Evolutionary conservation across 2,329 filamentous ascomycete genomes (phyloP).

Genomic region (Phialophora tarda): DNA sequence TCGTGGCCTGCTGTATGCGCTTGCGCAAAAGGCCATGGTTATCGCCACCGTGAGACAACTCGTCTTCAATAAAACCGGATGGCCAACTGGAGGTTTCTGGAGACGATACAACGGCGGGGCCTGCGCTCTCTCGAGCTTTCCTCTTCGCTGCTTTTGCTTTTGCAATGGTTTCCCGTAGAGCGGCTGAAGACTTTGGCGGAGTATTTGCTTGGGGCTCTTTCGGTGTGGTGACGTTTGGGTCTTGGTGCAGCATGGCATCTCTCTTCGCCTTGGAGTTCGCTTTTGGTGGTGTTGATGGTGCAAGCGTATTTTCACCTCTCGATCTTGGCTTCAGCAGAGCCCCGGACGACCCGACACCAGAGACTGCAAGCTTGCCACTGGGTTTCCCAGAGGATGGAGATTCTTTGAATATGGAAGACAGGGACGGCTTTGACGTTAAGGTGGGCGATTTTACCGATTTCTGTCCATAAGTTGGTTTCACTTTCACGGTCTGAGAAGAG

Average conservation of each 20-base stretch:
- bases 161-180: constrained; percentile 87
- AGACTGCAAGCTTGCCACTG: constrained; percentile 14
- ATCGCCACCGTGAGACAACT: constrained; percentile 62
- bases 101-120: not conserved
- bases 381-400: constrained; percentile 2
- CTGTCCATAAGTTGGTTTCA: constrained; percentile 19
- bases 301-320: constrained; percentile 31
- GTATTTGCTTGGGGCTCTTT: constrained; percentile 41
- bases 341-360: constrained; percentile 8
- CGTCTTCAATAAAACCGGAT: constrained; percentile 49
- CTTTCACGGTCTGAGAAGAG: constrained; percentile 22
- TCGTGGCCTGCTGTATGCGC: constrained; percentile 73
- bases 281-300: constrained; percentile 25
- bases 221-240: not conserved
- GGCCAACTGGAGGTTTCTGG: not conserved
- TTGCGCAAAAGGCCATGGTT: constrained; percentile 72
- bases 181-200: constrained; percentile 72
- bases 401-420: constrained; percentile 32
- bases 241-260: not conserved
- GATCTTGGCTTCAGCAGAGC: constrained; percentile 28
- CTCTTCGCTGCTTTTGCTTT: constrained; percentile 72
- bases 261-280: constrained; percentile 23
- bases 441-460: constrained; percentile 20
- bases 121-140: constrained; percentile 30
- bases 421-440: constrained; percentile 23